Conservation (phyloP, 768 basidiomycete genomes). For the Leccinum variicolor region DNA sequence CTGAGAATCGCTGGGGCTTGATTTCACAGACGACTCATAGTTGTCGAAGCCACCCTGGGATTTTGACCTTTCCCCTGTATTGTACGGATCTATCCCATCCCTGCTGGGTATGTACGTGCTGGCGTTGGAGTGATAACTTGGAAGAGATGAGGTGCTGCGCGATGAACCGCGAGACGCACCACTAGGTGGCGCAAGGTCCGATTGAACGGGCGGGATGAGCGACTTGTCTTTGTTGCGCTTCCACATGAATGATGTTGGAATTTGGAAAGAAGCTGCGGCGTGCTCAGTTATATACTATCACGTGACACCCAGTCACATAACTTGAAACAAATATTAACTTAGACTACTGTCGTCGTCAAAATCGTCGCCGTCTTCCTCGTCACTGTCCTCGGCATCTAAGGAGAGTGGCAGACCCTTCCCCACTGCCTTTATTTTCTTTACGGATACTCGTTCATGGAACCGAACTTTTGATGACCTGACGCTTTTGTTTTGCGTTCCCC, state of each 20-base stretch:
- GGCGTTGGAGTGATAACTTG: slow-evolving; percentile 48
- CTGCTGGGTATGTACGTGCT: slow-evolving; percentile 67
- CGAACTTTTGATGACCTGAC: slow-evolving; percentile 49
- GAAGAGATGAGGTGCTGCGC: slow-evolving; percentile 37
- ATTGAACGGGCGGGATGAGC: slow-evolving; percentile 64
- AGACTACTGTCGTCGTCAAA: slow-evolving; percentile 21
- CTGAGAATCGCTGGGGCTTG: slow-evolving; percentile 30
- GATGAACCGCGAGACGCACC: slow-evolving; percentile 28
- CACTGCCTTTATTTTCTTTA: slow-evolving; percentile 75
- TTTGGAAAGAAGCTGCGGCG: background rate
- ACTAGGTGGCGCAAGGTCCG: slow-evolving; percentile 28
- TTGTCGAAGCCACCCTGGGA: slow-evolving; percentile 27
- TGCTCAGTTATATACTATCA: background rate
- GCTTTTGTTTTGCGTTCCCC: slow-evolving; percentile 14
- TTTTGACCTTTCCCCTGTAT: slow-evolving; percentile 26
- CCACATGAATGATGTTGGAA: slow-evolving; percentile 28
- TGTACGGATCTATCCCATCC: slow-evolving; percentile 57
- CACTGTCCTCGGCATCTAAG: slow-evolving; percentile 32
- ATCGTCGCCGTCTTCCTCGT: slow-evolving; percentile 39
- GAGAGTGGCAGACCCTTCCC: slow-evolving; percentile 62
- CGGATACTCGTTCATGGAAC: slow-evolving; percentile 77
- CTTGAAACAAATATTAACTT: slow-evolving; percentile 8
- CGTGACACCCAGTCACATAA: slow-evolving; percentile 11
- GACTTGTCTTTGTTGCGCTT: slow-evolving; percentile 66
- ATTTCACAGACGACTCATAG: slow-evolving; percentile 14